Percentiles rank a stretch among this genome's conserved stretches.
phyloP scores from a whole-genome alignment of 2,329 filamentous ascomycete genomes.

The Myotisia sp. region DNA sequence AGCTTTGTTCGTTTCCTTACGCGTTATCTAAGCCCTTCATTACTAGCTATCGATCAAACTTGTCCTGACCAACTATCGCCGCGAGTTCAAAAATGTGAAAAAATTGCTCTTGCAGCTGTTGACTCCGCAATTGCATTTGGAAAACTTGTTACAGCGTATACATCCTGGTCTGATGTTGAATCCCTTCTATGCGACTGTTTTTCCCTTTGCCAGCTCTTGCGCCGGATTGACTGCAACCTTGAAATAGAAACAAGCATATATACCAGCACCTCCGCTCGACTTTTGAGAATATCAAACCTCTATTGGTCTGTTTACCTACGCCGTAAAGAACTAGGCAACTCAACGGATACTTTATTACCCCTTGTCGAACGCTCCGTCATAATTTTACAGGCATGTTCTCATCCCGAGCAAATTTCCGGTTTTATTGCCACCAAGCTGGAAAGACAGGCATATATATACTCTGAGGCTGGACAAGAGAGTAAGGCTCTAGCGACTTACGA shows the following conservation, averaged over 20 bases:
- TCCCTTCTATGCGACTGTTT: constrained; percentile 25
- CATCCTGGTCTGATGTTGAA: constrained; percentile 26
- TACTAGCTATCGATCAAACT: constrained; percentile 17
- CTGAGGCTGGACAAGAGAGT: constrained; percentile 23
- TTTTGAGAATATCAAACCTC: constrained; percentile 32
- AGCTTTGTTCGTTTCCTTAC: constrained; percentile 28
- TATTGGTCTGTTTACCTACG: constrained; percentile 36
- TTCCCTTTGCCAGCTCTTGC: constrained; percentile 21
- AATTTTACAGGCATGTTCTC: constrained; percentile 22
- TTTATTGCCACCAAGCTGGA: constrained; percentile 33
- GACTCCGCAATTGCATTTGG: constrained; percentile 29
- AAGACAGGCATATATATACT: constrained; percentile 28
- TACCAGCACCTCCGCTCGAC: constrained; percentile 15
- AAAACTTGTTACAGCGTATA: constrained; percentile 25
- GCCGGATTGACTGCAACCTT: constrained; percentile 8
- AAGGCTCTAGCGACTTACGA: constrained; percentile 26
- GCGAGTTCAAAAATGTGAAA: constrained; percentile 21
- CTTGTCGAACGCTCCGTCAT: constrained; percentile 29
- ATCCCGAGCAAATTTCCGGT: constrained; percentile 23
- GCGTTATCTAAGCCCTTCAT: constrained; percentile 24
- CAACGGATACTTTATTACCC: constrained; percentile 23
- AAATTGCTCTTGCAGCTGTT: constrained; percentile 26
- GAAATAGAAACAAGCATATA: constrained; percentile 2
- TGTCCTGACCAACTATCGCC: constrained; percentile 22
- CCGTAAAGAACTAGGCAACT: constrained; percentile 24